A percentile compares a stretch with the other conserved stretches of the same genome.
phyloP scores from a whole-genome alignment of 805 yeast genomes.

The Ogataea naganishii region DNA sequence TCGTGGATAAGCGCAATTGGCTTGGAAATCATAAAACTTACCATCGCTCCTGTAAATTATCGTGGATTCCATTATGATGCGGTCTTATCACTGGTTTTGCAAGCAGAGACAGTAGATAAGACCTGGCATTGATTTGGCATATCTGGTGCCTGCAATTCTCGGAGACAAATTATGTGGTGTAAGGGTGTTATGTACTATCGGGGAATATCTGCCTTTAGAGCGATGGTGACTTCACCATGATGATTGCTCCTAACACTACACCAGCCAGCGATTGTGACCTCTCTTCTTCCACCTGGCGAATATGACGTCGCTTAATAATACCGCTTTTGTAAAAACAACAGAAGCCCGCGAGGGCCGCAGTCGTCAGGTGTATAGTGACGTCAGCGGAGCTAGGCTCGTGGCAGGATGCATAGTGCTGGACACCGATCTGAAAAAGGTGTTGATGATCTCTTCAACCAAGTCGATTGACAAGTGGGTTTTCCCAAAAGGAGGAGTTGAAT shows the following conservation, averaged over 20 bases:
- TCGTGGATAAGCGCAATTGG: background rate
- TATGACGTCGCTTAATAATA: constrained; percentile 5
- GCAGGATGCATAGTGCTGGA: constrained; percentile 86
- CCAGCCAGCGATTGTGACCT: no score
- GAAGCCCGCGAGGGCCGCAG: constrained; percentile 47
- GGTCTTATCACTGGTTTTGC: no score
- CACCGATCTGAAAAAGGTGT: constrained; percentile 45
- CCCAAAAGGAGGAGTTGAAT: constrained; percentile 94
- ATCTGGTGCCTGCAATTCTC: no score
- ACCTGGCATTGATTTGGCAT: no score
- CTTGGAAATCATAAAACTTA: constrained; percentile 20
- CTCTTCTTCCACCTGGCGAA: no score
- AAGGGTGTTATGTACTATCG: no score
- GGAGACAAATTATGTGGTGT: no score
- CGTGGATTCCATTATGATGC: constrained; percentile 57
- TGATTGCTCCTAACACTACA: no score
- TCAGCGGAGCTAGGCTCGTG: constrained; percentile 74
- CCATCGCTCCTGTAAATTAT: constrained; percentile 59
- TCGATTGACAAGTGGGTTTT: constrained; percentile 71
- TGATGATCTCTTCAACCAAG: constrained; percentile 71
- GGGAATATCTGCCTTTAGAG: no score
- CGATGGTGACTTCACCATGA: no score
- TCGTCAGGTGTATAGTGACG: constrained; percentile 48
- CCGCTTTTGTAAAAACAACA: constrained; percentile 19
- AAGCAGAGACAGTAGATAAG: no score